phyloP scores from a whole-genome alignment of 805 yeast genomes.

The Dipodascus geniculatus region DNA sequence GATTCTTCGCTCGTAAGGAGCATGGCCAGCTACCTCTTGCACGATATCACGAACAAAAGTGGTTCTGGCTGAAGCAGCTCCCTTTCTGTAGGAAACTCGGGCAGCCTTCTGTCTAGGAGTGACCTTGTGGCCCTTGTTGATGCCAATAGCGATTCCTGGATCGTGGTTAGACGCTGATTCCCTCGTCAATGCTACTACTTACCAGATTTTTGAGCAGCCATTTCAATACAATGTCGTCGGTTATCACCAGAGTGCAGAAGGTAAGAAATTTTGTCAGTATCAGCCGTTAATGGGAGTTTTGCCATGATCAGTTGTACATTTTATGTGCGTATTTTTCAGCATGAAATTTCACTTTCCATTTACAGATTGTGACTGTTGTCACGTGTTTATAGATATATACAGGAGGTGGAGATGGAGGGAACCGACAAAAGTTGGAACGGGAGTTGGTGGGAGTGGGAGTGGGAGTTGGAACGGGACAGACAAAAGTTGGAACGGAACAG shows the following conservation, averaged over 20 bases:
- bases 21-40: slow-evolving; percentile 96
- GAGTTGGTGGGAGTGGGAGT: too few species aligned
- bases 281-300: neutral
- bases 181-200: slow-evolving; percentile 6
- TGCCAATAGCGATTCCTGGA: slow-evolving; percentile 90
- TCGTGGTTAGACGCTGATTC: slow-evolving; percentile 21
- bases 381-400: neutral
- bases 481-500: too few species aligned
- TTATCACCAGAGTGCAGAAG: neutral
- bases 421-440: too few species aligned
- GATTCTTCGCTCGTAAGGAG: slow-evolving; percentile 99
- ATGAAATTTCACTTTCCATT: neutral
- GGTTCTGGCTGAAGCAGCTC: slow-evolving; percentile 92
- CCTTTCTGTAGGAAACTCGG: slow-evolving; percentile 92
- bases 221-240: slow-evolving; percentile 3
- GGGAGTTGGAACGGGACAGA: too few species aligned
- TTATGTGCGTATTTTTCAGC: neutral
- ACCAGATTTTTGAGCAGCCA: slow-evolving; percentile 21
- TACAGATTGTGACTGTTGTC: neutral
- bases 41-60: slow-evolving; percentile 89
- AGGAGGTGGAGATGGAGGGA: neutral
- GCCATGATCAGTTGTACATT: neutral
- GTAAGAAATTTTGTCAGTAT: neutral
- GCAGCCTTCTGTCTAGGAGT: slow-evolving; percentile 73
- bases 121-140: slow-evolving; percentile 98